Base-by-base conservation (phyloP, 169 alveolate species). In the Plasmodium billcollinsi region DNA sequence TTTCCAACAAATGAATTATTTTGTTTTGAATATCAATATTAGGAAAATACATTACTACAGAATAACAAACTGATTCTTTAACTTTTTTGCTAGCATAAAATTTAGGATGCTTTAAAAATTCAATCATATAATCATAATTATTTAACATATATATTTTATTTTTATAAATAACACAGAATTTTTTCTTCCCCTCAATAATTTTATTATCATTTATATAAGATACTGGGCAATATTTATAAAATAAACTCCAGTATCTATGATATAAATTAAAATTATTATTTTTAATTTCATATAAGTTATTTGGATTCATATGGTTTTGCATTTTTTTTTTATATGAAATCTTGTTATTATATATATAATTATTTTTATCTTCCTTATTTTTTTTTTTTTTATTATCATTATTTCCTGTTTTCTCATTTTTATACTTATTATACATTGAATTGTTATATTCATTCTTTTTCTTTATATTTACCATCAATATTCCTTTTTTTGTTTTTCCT, bases 191-290 rank as follows among this genome's bases (percentile, higher is more conserved):
- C 29, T 69, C 59, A 14, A 39, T 63, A 18, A 83, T 54, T 50
- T 73, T 83, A 39, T 49, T 83, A 33, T 83, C 85, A 62, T 83
- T 70, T 43, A 83, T 49, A 54, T 54, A 83, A n/a, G 83, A 67
- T 9, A 83, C 91, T 2, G 91, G 91, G n/a, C 91, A 83, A 49
- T 39, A 69, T 63, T 67, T 52, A 63, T 83, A 83, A 59, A 20
- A 83, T 12, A 18, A 18, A 26, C 50, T 72, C 91, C 91, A 83
- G 20, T 62, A 45, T 33, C 83, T 70, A 59, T 83, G 56, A 50
- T 83, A 83, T 20, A 14, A 24, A 70, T 67, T 39, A 14, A 49
- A 21, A 21, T 47, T 62, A 50, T 26, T 62, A 15, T 59, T 66
- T 18, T 21, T 47, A 1, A 8, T 59, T 21, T 5, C 21, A 39